A percentile compares a stretch with the other conserved stretches of the same genome.
Evolutionary conservation across 2,329 filamentous ascomycete genomes (phyloP).

Genomic region (Triangularia verruculosa): DNA sequence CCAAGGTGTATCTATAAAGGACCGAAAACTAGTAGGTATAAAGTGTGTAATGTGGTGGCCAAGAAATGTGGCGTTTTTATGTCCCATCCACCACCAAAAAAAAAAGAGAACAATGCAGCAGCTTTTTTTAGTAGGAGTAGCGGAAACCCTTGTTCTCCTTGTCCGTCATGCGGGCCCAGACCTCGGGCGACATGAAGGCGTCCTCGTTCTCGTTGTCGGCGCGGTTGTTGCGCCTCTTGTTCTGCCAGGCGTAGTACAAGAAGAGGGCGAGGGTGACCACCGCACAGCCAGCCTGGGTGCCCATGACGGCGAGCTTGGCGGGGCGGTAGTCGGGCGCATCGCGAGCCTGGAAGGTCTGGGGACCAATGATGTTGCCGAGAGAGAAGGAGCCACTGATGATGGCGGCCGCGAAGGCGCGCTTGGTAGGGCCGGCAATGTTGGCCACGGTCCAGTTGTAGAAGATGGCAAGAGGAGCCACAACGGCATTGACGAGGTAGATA

Average conservation of each 20-base stretch:
- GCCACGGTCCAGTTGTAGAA: constrained; percentile 50
- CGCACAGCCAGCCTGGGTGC: constrained; percentile 45
- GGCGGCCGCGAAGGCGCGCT: constrained; percentile 49
- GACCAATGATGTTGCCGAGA: constrained; percentile 55
- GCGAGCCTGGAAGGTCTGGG: constrained; percentile 52
- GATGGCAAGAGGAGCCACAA: constrained; percentile 44
- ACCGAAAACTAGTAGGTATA: not conserved
- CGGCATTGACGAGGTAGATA: constrained; percentile 51
- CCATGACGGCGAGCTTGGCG: constrained; percentile 54
- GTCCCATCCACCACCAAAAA: not conserved
- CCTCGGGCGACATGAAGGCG: constrained; percentile 39
- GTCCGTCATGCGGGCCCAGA: constrained; percentile 53
- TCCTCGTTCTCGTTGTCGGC: constrained; percentile 38
- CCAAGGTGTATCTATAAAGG: not conserved
- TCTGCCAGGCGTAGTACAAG: constrained; percentile 50
- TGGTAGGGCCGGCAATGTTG: constrained; percentile 52
- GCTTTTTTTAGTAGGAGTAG: constrained; percentile 36
- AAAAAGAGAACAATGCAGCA: not conserved
- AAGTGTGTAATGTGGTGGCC: not conserved
- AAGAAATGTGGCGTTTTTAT: not conserved
- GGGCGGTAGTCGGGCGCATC: constrained; percentile 52
- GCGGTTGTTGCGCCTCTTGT: constrained; percentile 37
- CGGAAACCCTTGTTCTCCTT: constrained; percentile 56
- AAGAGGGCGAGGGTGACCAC: constrained; percentile 44
- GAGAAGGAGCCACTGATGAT: constrained; percentile 50